phyloP scores from a whole-genome alignment of 140 eudicot species.

The Cichorium intybus region DNA sequence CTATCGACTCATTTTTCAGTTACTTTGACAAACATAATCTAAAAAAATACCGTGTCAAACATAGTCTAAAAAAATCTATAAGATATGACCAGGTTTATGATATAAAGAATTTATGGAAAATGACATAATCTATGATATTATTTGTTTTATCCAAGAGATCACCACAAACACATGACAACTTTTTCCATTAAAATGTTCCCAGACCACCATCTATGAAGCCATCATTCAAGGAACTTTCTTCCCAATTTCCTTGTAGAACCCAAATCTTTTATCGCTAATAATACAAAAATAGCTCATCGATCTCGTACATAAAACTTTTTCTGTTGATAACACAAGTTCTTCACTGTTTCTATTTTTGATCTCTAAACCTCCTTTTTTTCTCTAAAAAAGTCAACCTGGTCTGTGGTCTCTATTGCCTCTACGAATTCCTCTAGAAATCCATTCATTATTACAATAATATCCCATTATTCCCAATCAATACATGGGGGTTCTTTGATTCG shows the following conservation, averaged over 20 bases:
- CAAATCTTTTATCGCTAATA: neutral
- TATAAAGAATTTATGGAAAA: neutral
- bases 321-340: neutral
- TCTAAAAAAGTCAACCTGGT: conserved; percentile 6
- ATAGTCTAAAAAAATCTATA: too few species aligned
- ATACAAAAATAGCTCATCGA: neutral
- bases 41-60: too few species aligned
- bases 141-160: conserved; percentile 11
- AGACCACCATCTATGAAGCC: conserved; percentile 9
- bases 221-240: conserved; percentile 13
- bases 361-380: neutral
- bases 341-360: conserved; percentile 3
- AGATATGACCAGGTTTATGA: too few species aligned
- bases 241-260: conserved; percentile 2
- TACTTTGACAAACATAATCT: too few species aligned
- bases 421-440: neutral
- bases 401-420: neutral
- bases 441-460: neutral
- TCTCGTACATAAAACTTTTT: neutral
- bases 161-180: conserved; percentile 27
- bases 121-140: neutral
- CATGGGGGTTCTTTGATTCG: neutral
- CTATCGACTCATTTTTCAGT: too few species aligned
- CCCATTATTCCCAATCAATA: neutral
- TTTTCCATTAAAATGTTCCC: neutral